Percentiles rank a stretch among this genome's conserved stretches.
Evolutionary conservation across 202 grass and related monocot species (phyloP).

Genomic region (Brachypodium distachyon): DNA sequence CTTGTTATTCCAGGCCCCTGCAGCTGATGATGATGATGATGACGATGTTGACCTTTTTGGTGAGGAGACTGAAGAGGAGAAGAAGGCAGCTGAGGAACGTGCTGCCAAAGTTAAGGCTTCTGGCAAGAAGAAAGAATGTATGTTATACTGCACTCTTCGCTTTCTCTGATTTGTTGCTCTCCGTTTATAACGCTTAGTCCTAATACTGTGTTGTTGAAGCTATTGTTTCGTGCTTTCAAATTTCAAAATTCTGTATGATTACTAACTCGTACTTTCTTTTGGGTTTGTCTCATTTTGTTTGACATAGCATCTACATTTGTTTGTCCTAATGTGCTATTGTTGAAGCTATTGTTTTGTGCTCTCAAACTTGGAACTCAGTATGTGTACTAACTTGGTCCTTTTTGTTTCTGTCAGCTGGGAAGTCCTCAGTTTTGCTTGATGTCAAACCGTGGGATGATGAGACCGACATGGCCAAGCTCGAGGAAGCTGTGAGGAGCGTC

Average conservation of each 20-base stretch:
- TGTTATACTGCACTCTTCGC: background rate
- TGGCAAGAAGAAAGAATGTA: slow-evolving; percentile 94
- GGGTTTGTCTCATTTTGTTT: too few species aligned
- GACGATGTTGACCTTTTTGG: slow-evolving; percentile 86
- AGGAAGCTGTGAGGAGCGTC: slow-evolving; percentile 73
- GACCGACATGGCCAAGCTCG: slow-evolving; percentile 92
- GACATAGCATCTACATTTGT: too few species aligned
- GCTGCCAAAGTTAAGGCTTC: slow-evolving; percentile 75
- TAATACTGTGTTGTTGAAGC: background rate
- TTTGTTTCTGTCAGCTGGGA: slow-evolving; percentile 38
- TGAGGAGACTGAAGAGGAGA: slow-evolving; percentile 97
- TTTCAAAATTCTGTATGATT: background rate
- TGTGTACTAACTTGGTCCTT: background rate
- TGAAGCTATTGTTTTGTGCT: background rate
- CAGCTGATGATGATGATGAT: slow-evolving; percentile 50
- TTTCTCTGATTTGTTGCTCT: background rate
- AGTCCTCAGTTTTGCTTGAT: slow-evolving; percentile 94
- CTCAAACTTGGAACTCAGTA: background rate
- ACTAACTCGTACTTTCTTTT: background rate
- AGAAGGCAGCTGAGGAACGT: slow-evolving; percentile 83
- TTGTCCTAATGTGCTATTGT: too few species aligned
- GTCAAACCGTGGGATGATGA: slow-evolving; percentile 98
- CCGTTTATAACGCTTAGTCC: background rate
- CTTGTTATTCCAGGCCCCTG: slow-evolving; percentile 45
- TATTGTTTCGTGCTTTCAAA: background rate